These are phyloP conservation scores for Mycena floridula DNA, from an alignment of 768 basidiomycete genomes.

Conservation along the genomic window DNA sequence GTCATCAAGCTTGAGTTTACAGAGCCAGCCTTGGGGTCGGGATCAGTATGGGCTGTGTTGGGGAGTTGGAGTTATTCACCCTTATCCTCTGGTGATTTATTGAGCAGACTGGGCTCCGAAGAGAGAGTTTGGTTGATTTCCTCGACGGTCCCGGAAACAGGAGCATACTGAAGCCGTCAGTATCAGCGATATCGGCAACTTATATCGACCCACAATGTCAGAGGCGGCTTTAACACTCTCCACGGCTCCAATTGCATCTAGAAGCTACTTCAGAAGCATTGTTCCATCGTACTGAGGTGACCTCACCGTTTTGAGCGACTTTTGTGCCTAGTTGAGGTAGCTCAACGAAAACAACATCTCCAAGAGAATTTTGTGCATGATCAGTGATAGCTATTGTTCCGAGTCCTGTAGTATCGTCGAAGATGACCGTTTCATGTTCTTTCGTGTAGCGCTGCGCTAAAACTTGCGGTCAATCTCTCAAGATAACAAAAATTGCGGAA, in stretches of 20 bases:
- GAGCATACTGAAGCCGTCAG: constrained; percentile 76
- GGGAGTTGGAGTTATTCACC: constrained; percentile 51
- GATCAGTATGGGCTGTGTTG: no score
- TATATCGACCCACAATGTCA: constrained; percentile 64
- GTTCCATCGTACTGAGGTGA: background rate
- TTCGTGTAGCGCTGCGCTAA: constrained; percentile 74
- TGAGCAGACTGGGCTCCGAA: constrained; percentile 71
- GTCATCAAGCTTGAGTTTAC: constrained; percentile 80
- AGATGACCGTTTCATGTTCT: constrained; percentile 84
- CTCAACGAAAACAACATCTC: constrained; percentile 97
- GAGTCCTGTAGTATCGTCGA: constrained; percentile 69
- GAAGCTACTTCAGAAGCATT: background rate
- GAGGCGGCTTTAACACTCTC: constrained; percentile 97
- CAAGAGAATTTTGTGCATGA: constrained; percentile 86
- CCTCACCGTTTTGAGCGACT: constrained; percentile 71
- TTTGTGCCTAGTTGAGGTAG: constrained; percentile 60
- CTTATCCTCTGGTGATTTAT: constrained; percentile 79
- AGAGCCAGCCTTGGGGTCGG: constrained; percentile 76
- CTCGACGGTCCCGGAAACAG: constrained; percentile 78
- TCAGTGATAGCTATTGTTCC: constrained; percentile 86
- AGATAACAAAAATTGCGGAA: background rate
- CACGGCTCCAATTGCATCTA: constrained; percentile 85
- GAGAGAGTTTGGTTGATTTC: constrained; percentile 73
- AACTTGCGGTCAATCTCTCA: background rate
- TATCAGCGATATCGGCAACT: constrained; percentile 5